These are phyloP conservation scores for Chaetothyriales sp. DNA, from an alignment of 2,329 filamentous ascomycete species.

Conservation along the genomic window DNA sequence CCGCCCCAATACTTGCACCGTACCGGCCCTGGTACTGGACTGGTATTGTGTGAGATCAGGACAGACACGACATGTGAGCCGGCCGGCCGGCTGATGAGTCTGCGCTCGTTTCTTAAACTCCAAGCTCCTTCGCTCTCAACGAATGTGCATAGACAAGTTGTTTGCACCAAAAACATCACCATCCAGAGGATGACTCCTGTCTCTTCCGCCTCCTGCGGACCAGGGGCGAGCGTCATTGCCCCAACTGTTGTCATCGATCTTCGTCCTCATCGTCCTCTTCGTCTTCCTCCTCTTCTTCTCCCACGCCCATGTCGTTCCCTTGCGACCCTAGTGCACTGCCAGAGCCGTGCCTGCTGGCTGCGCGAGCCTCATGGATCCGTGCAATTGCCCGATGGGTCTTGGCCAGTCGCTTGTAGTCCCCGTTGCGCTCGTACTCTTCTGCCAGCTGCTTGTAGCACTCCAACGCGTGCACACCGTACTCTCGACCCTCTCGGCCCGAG, in stretches of 20 bases:
- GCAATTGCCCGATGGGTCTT: constrained; percentile 81
- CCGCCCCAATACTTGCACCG: too few relatives aligned
- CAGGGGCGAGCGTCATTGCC: not conserved
- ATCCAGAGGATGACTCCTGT: not conserved
- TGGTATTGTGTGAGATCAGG: not conserved
- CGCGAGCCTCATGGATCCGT: constrained; percentile 58
- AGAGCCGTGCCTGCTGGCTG: constrained; percentile 2
- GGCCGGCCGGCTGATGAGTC: not conserved
- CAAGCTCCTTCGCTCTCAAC: not conserved
- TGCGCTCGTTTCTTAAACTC: not conserved
- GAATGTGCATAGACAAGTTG: not conserved
- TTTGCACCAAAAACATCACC: not conserved
- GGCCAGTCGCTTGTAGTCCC: constrained; percentile 82
- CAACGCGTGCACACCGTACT: constrained; percentile 34
- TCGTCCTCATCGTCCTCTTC: not conserved
- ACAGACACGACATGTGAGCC: not conserved
- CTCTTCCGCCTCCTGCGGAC: not conserved
- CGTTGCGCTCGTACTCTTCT: constrained; percentile 73
- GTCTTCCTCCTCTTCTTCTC: not conserved
- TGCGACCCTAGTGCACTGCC: not conserved
- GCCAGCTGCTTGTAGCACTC: constrained; percentile 82
- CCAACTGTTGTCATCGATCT: not conserved
- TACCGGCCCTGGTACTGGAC: too few relatives aligned
- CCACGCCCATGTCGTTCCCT: not conserved
- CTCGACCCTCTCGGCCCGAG: constrained; percentile 8